phyloP scores from a whole-genome alignment of 305 asterid genomes.

The Fraxinus angustifolia region DNA sequence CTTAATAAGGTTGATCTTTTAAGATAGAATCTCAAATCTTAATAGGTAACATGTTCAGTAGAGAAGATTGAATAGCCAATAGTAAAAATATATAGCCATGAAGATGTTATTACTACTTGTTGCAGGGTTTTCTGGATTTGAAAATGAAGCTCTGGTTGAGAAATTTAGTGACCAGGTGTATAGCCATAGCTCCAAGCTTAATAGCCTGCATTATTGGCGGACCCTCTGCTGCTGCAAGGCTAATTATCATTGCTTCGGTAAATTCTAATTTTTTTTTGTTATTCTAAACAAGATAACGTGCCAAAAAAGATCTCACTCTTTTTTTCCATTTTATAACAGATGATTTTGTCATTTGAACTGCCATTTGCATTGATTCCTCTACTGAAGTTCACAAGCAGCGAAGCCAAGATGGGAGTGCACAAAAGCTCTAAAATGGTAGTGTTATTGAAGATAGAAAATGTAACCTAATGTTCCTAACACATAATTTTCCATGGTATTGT shows the following conservation, averaged over 20 bases:
- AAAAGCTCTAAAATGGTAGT: slow-evolving; percentile 22
- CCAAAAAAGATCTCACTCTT: not conserved
- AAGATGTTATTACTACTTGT: not conserved
- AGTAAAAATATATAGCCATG: not conserved
- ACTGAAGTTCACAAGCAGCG: slow-evolving; percentile 25
- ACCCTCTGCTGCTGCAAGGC: slow-evolving; percentile 17
- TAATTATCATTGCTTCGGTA: slow-evolving; percentile 28
- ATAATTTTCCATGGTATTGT: not conserved
- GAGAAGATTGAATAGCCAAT: not conserved
- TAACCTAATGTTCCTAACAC: not conserved
- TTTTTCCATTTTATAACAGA: slow-evolving; percentile 2
- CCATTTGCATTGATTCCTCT: slow-evolving; percentile 27
- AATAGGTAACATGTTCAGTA: not conserved
- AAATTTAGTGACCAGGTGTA: slow-evolving; percentile 22
- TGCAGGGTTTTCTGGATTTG: slow-evolving; percentile 25
- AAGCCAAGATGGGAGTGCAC: slow-evolving; percentile 29
- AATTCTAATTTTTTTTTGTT: not conserved
- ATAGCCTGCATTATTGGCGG: slow-evolving; percentile 26
- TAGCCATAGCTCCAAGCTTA: slow-evolving; percentile 26
- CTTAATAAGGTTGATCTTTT: no score
- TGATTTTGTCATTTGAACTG: slow-evolving; percentile 25
- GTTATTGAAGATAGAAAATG: not conserved
- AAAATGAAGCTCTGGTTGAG: slow-evolving; percentile 23
- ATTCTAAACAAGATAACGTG: not conserved
- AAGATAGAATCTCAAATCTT: no score